Conservation (phyloP, 306 rosid species). For the Dryas octopetala region DNA sequence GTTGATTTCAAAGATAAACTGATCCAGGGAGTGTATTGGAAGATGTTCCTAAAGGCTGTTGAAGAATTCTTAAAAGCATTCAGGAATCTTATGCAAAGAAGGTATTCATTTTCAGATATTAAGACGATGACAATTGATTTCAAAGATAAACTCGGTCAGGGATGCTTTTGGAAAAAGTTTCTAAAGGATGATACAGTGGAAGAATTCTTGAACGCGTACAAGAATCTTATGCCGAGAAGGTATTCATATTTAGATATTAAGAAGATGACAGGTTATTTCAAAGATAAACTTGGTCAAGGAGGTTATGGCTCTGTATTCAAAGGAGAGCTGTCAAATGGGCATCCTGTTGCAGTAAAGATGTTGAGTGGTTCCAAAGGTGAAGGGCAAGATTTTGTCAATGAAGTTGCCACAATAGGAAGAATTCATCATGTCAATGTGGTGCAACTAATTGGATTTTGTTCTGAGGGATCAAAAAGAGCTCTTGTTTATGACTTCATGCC, state of each 20-base stretch:
- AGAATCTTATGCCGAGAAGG: background rate
- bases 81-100: background rate
- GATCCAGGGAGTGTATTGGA: background rate
- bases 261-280: slow-evolving; percentile 1
- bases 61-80: background rate
- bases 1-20: background rate
- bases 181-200: background rate
- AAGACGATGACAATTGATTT: background rate
- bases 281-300: slow-evolving; percentile 3
- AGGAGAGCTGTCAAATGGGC: slow-evolving; percentile 12
- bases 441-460: slow-evolving; percentile 15
- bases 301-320: slow-evolving; percentile 16
- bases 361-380: slow-evolving; percentile 15
- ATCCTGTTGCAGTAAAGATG: slow-evolving; percentile 12
- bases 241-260: slow-evolving; percentile 15
- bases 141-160: background rate
- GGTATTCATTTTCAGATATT: background rate
- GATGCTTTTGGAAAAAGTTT: background rate
- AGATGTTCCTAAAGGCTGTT: background rate
- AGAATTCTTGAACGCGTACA: background rate
- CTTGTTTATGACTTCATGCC: slow-evolving; percentile 20
- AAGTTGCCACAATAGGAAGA: slow-evolving; percentile 12
- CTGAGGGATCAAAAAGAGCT: slow-evolving; percentile 13
- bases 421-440: slow-evolving; percentile 25
- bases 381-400: slow-evolving; percentile 9